These are phyloP conservation scores for Vachellia pachyceras DNA, from an alignment of 306 rosid species.

Conservation along the genomic window DNA sequence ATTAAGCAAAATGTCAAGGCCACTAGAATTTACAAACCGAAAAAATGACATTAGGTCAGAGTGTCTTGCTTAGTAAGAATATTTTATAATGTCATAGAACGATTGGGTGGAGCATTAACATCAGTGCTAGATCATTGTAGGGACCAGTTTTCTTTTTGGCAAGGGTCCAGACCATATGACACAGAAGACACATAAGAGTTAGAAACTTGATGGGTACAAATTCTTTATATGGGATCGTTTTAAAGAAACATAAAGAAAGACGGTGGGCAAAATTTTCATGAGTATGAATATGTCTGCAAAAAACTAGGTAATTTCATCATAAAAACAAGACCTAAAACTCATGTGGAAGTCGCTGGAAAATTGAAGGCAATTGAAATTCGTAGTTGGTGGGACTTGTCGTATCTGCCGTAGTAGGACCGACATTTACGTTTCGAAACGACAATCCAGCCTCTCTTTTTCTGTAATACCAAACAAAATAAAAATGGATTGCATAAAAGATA, in stretches of 20 bases:
- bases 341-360: conserved; percentile 4
- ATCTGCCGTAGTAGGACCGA: conserved; percentile 3
- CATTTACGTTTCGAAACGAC: not conserved
- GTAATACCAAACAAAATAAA: not conserved
- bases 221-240: conserved; percentile 6
- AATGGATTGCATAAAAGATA: not conserved
- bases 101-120: conserved; percentile 52
- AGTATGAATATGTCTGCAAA: not conserved
- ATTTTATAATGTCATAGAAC: conserved; percentile 7
- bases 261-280: not conserved
- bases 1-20: conserved; percentile 33
- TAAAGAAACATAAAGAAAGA: conserved; percentile 20
- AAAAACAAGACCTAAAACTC: conserved; percentile 24
- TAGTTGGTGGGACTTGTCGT: conserved; percentile 34
- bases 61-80: conserved; percentile 34
- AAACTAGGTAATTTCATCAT: conserved; percentile 12
- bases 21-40: conserved; percentile 23
- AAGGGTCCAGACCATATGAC: conserved; percentile 25
- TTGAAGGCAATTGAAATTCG: conserved; percentile 10
- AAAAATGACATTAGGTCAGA: not conserved
- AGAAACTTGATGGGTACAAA: conserved; percentile 17
- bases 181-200: not conserved
- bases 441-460: conserved; percentile 30
- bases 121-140: conserved; percentile 39
- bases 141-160: conserved; percentile 34